A percentile compares a stretch with the other conserved stretches of the same genome.
Evolutionary conservation across 805 yeast genomes (phyloP).

Genomic region (Ogataea nonfermentans): DNA sequence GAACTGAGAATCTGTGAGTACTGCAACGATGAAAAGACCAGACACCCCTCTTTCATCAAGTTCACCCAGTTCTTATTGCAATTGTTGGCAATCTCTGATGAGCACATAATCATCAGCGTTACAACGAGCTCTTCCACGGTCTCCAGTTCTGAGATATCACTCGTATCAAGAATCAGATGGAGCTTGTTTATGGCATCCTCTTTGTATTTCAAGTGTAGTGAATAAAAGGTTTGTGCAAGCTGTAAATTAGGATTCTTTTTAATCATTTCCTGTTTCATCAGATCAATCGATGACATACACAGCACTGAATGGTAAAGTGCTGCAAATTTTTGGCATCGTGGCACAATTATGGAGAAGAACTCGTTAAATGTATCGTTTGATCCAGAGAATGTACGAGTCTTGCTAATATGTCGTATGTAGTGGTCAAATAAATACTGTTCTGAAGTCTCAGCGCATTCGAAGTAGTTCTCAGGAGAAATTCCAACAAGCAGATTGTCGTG

Average conservation of each 20-base stretch:
- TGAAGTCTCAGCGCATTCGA: background rate
- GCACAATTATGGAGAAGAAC: constrained; percentile 28
- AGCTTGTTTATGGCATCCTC: constrained; percentile 31
- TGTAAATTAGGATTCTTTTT: constrained; percentile 1
- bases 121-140: constrained; percentile 29
- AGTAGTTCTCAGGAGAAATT: background rate
- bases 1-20: constrained; percentile 23
- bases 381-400: constrained; percentile 26
- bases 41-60: constrained; percentile 31
- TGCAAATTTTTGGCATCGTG: constrained; percentile 25
- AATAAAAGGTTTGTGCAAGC: constrained; percentile 8
- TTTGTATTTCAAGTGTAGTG: constrained; percentile 24
- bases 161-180: constrained; percentile 29
- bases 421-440: constrained; percentile 24
- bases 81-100: constrained; percentile 32
- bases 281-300: constrained; percentile 28
- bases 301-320: constrained; percentile 28
- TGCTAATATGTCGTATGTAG: constrained; percentile 24
- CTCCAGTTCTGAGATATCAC: constrained; percentile 20
- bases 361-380: constrained; percentile 24
- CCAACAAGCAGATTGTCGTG: background rate
- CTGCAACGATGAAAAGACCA: constrained; percentile 27
- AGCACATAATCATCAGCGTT: constrained; percentile 31
- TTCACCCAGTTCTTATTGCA: constrained; percentile 32
- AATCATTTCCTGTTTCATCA: constrained; percentile 21